These are phyloP conservation scores for Galeopsis tetrahit DNA, from an alignment of 257 asterid genomes.

Conservation along the genomic window DNA sequence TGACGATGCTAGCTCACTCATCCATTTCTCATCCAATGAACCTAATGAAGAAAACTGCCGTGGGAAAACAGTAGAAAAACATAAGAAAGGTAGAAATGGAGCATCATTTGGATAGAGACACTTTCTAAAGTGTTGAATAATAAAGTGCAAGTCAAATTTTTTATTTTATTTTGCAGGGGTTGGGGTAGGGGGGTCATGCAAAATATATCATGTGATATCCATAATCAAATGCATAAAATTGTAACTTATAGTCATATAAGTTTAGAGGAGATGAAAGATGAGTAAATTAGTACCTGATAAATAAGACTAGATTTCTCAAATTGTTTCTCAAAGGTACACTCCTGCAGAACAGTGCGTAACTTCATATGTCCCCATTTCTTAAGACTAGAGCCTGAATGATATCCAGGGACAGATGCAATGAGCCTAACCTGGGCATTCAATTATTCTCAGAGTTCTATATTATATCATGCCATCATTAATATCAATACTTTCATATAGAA, in stretches of 20 bases:
- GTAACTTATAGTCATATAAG: constrained; percentile 13
- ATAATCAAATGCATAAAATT: background rate
- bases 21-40: constrained; percentile 98
- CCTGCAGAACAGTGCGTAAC: constrained; percentile 85
- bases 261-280: constrained; percentile 32
- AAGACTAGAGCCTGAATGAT: constrained; percentile 79
- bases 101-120: constrained; percentile 20
- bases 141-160: constrained; percentile 5
- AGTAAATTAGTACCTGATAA: constrained; percentile 68
- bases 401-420: constrained; percentile 96
- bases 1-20: constrained; percentile 82
- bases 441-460: background rate
- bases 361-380: constrained; percentile 99
- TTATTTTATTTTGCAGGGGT: background rate
- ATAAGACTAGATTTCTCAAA: constrained; percentile 88
- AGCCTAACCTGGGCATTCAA: constrained; percentile 78
- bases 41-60: constrained; percentile 94
- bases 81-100: constrained; percentile 27
- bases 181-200: background rate
- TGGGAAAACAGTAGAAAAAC: constrained; percentile 27
- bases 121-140: background rate
- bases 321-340: constrained; percentile 73
- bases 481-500: background rate
- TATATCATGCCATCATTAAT: background rate
- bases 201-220: background rate